Base-by-base conservation (phyloP, 2,329 filamentous ascomycete genomes). In the Neopestalotiopsis sp. region DNA sequence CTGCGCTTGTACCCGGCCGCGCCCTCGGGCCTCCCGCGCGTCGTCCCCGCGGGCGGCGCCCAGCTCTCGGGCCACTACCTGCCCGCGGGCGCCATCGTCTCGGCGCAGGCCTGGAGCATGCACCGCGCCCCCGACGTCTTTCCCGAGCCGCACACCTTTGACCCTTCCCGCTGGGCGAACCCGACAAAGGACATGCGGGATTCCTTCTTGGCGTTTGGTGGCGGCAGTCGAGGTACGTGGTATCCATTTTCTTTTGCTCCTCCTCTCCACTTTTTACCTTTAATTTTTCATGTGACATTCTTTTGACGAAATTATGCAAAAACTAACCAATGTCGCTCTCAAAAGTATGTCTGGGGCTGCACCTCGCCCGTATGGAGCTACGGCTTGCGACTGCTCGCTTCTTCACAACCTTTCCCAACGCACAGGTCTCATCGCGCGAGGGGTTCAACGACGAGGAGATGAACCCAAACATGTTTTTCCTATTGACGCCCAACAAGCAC, bases 341-440 rank as follows among this genome's bases (percentile, higher is more conserved):
- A 24, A 32, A 20, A 79, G 77, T 75, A 4, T 90, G 88, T 69
- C 78, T 90, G 14, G 87, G 87, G 2, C 78, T 87, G 20, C 85
- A 89, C 69, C 80, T 90, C 10, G 87, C 87, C 0, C 79, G 81
- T 14, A 85, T 88, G 76, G 86, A 89, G 71, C 73, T 89, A 28
- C 79, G 86, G 3, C 80, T 87, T 59, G 84, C 81, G 0, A 78
- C 81, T 1, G 84, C 86, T 0, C 78, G 81, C 12, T 86, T 89
- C 75, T 87, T 88, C 75, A 74, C 70, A 17, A 45, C 69, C 5
- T 80, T 78, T 32, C 77, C 77, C 0, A 71, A 76, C 28, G 75
- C 76, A 5, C 73, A 59, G 24, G 66, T 77, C 13, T 78, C 77
- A 1, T 68, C 63, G 1, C 65, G 62, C 4, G 75, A 78, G 30